Base-by-base conservation (phyloP, 1,284 basidiomycete genomes). In the Coriolopsis trogii region DNA sequence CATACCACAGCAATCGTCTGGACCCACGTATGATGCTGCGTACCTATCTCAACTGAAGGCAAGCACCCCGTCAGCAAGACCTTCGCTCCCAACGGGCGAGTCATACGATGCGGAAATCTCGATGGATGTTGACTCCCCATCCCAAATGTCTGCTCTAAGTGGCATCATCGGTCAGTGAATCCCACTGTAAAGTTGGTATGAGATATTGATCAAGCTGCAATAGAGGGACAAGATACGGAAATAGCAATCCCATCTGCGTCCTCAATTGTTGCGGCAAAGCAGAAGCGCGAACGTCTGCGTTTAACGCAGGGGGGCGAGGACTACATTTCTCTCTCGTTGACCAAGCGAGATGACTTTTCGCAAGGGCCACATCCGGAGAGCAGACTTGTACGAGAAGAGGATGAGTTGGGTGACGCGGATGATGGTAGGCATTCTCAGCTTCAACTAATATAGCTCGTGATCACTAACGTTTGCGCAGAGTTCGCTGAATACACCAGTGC, bases 371-470 rank as follows among this genome's bases (percentile, higher is more conserved):
- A 94, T 77, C 93, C 92, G 9, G 91, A 92, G 62, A 94, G 91
- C 63, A 79, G 95, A 15, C 72, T 98, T 15, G 74, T 94, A 71
- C 73, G 95, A 46, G 95, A 98, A 70, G 95, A 70, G 37, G 95
- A 98, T 67, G 93, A 96, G 61, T 69, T 92, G 2, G 95, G 93
- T 1, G 93, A 97, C 62, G 94, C 89, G 0, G 95, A 96, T 49
- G 95, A 97, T 63, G 93, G 92, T 93, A 59, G 53, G 82, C 67
- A 16, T 51, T 8, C 6, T 3, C 5, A 37, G 28, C 7, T 26
- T 18, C 28, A 16, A 4, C 7, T 40, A 34, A 25, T 3, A 21
- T 25, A 15, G 3, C 12, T 18, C 6, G 7, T n/a, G n/a, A 23
- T 50, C 4, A 39, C 13, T 20, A 21, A 4, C 3, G 16, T 0